A percentile compares a stretch with the other conserved stretches of the same genome.
Evolutionary conservation across 345 rosid species (phyloP).

Genomic region (Pugionium dolabratum): DNA sequence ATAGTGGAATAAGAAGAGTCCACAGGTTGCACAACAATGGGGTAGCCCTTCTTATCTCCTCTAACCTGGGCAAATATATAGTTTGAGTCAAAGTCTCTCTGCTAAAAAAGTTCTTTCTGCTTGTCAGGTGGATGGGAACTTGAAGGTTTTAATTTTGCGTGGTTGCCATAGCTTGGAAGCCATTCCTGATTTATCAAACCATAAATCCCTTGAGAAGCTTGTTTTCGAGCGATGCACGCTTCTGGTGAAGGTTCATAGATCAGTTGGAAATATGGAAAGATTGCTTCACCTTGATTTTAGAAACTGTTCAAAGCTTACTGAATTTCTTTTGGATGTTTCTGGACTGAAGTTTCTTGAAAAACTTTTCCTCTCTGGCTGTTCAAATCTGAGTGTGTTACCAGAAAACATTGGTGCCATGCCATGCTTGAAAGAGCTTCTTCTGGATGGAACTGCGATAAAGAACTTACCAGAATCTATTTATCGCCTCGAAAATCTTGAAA

Average conservation of each 20-base stretch:
- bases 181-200: conserved; percentile 41
- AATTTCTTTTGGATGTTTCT: conserved; percentile 39
- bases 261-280: conserved; percentile 29
- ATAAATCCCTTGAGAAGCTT: conserved; percentile 31
- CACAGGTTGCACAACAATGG: conserved; percentile 32
- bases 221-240: conserved; percentile 28
- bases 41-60: conserved; percentile 35
- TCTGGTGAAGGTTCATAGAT: conserved; percentile 33
- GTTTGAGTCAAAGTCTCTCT: conserved; percentile 5
- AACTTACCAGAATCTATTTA: conserved; percentile 24
- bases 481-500: conserved; percentile 19
- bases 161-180: conserved; percentile 37
- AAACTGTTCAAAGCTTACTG: conserved; percentile 31
- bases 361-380: conserved; percentile 43
- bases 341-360: conserved; percentile 35
- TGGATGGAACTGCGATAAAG: conserved; percentile 35
- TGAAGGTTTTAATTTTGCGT: conserved; percentile 38
- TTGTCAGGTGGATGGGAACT: conserved; percentile 28
- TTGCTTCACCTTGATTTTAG: conserved; percentile 33
- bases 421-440: conserved; percentile 35
- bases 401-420: conserved; percentile 31
- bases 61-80: not conserved
- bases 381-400: conserved; percentile 35
- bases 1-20: conserved; percentile 49
- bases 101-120: not conserved